phyloP scores from a whole-genome alignment of 371 early-diverging fungal genomes.

The Encephalitozoon intestinalis region DNA sequence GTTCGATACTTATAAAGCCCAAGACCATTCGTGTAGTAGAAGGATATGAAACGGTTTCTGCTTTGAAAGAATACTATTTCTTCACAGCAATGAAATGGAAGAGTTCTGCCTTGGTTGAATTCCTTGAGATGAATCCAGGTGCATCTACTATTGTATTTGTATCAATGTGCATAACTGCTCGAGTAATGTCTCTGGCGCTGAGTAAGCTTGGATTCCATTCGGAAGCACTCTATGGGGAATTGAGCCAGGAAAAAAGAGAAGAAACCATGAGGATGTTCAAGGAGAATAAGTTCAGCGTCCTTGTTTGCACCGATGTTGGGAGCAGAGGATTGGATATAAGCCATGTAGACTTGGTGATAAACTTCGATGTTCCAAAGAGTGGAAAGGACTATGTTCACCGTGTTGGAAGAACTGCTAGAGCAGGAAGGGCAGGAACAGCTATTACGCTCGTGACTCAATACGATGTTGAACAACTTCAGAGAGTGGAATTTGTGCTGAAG shows the following conservation, averaged over 20 bases:
- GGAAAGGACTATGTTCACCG: conserved; percentile 89
- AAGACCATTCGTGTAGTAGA: conserved; percentile 79
- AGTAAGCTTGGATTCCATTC: conserved; percentile 72
- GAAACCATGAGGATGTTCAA: conserved; percentile 80
- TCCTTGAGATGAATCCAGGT: conserved; percentile 63
- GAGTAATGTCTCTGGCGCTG: conserved; percentile 75
- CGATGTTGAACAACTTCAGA: conserved; percentile 82
- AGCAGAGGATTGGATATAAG: conserved; percentile 93
- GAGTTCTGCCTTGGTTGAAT: conserved; percentile 72
- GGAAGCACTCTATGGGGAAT: conserved; percentile 76
- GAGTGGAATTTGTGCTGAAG: conserved; percentile 85
- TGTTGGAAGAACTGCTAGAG: conserved; percentile 89
- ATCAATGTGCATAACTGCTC: conserved; percentile 84
- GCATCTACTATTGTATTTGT: conserved; percentile 78
- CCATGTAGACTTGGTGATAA: conserved; percentile 80
- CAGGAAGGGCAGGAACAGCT: conserved; percentile 78
- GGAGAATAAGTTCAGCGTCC: conserved; percentile 66
- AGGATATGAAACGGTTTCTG: conserved; percentile 73
- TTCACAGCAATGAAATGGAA: conserved; percentile 83
- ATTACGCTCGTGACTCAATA: conserved; percentile 87
- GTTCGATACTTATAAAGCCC: conserved; percentile 74
- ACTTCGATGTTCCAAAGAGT: conserved; percentile 85
- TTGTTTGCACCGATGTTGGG: conserved; percentile 92
- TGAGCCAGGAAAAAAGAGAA: conserved; percentile 79
- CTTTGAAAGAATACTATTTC: conserved; percentile 75